phyloP scores from a whole-genome alignment of 2,329 filamentous ascomycete species.

The Didymella lethalis region DNA sequence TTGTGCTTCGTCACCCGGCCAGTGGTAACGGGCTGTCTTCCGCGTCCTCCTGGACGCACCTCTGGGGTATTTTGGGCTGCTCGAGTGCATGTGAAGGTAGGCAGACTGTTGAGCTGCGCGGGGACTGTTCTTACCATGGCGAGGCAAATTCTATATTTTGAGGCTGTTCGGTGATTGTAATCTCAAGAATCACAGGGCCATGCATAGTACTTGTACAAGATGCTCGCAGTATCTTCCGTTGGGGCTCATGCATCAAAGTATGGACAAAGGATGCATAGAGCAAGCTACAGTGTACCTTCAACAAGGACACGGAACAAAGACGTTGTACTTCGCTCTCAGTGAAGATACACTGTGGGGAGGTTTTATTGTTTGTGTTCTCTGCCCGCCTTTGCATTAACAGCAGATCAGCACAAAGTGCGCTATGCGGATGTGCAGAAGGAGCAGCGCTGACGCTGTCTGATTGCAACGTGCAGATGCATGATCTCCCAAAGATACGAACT shows the following conservation, averaged over 20 bases:
- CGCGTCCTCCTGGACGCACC: neutral
- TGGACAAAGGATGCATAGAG: neutral
- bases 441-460: too few species aligned
- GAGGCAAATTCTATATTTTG: neutral
- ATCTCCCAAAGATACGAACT: too few species aligned
- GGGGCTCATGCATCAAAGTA: neutral
- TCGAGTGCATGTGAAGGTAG: conserved; percentile 3
- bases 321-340: neutral
- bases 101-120: neutral
- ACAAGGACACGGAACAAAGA: neutral
- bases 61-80: neutral
- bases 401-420: too few species aligned
- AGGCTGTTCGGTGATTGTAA: neutral
- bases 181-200: too few species aligned
- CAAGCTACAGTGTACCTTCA: neutral
- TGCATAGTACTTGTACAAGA: neutral
- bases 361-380: too few species aligned
- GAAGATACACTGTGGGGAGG: neutral
- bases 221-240: neutral
- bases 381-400: too few species aligned
- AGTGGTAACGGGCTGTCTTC: neutral
- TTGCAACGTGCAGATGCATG: too few species aligned
- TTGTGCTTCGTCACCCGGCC: neutral
- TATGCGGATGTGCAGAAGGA: too few species aligned
- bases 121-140: neutral